A percentile compares a stretch with the other conserved stretches of the same genome.
phyloP scores from a whole-genome alignment of 768 basidiomycete genomes.

The Inosperma sp. region DNA sequence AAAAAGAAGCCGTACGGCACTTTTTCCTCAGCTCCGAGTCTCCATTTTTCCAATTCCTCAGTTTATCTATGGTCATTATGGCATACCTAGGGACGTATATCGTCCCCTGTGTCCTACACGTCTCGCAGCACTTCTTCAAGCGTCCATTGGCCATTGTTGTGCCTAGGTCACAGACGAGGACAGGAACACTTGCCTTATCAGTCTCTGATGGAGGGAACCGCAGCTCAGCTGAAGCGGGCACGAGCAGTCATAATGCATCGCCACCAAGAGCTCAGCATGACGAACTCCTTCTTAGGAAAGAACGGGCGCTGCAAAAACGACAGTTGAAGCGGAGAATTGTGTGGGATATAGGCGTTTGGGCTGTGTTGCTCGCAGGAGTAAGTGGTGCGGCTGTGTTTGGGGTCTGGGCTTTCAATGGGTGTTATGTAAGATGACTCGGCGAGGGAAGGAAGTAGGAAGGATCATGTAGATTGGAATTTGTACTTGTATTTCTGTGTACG shows the following conservation, averaged over 20 bases:
- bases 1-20: too few relatives aligned
- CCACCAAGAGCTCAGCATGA: conserved; percentile 42
- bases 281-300: conserved; percentile 81
- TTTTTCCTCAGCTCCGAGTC: too few relatives aligned
- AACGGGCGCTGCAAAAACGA: conserved; percentile 71
- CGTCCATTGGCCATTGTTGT: conserved; percentile 82
- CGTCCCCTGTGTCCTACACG: conserved; percentile 73
- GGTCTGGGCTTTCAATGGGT: too few relatives aligned
- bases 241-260: conserved; percentile 9
- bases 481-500: too few relatives aligned
- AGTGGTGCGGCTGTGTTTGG: too few relatives aligned
- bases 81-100: conserved; percentile 57
- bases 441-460: too few relatives aligned
- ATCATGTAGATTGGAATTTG: too few relatives aligned
- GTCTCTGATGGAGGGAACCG: conserved; percentile 20
- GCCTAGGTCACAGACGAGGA: conserved; percentile 39
- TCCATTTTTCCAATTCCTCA: too few relatives aligned
- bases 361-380: conserved; percentile 42
- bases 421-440: too few relatives aligned
- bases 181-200: too few relatives aligned
- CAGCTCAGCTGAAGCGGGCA: conserved; percentile 16
- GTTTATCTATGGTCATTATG: conserved; percentile 41
- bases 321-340: conserved; percentile 67
- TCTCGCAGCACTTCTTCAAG: conserved; percentile 78
- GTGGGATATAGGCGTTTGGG: conserved; percentile 84